Base-by-base conservation (phyloP, 352 stramenopile genomes). In the Phytophthora cryptogea region DNA sequence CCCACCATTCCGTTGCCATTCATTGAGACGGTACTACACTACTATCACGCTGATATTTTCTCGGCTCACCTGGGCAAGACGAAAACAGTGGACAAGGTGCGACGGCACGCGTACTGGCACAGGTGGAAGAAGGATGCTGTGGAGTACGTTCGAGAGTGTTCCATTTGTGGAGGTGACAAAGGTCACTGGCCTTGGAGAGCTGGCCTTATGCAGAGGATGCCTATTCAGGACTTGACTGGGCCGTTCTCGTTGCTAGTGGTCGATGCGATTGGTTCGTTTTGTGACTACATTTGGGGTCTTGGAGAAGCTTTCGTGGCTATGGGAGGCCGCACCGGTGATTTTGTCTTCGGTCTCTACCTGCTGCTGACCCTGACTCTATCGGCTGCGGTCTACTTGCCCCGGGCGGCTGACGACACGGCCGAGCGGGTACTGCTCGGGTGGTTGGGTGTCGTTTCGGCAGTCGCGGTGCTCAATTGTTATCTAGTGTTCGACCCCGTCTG, bases 181-280 rank as follows among this genome's bases (percentile, higher is more conserved):
- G 31, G 45, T 4, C 30, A 53, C 11, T 7, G n/a, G 6, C 45
- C 30, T 7, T 53, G 45, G 45, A 40, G 17, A 31, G 31, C 27
- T 9, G 45, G 45, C 9, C 30, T n/a, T n/a, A 42, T 41, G 45
- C 45, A 53, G 17, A 11, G 45, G 1, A 53, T 53, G 45, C 45
- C 45, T 9, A 9, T 53, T 4, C 28, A 17, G 4, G 8, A 52
- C 1, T n/a, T 52, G 2, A 20, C 28, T 0, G 45, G 30, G 1
- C 45, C 45, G 1, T 52, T 52, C 30, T 52, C 45, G 2, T 6
- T 52, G 8, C 30, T 52, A 0, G 45, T 52, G 8, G 31, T 52
- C 0, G 45, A 41, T 10, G 45, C 28, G 28, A 41, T 52, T 3
- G 16, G 45, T n/a, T n/a, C n/a, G n/a, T n/a, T n/a, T n/a, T n/a